Conservation (phyloP, 257 asterid genomes). For the Buddleja alternifolia region DNA sequence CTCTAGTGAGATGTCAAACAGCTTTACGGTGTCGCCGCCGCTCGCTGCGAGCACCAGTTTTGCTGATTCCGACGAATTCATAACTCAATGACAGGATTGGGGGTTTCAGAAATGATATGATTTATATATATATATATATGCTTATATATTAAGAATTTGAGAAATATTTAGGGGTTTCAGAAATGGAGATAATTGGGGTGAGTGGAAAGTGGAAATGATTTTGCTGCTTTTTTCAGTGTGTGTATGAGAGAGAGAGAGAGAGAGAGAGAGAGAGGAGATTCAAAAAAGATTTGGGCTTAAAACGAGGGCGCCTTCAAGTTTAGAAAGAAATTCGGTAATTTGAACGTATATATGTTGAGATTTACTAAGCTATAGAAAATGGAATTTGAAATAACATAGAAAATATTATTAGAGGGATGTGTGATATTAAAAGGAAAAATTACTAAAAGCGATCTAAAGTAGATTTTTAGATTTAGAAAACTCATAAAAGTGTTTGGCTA, state of each 20-base stretch:
- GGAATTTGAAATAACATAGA: no score
- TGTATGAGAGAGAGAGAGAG: constrained; percentile 14
- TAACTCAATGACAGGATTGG: constrained; percentile 13
- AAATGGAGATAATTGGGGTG: constrained; percentile 21
- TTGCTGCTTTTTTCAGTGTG: constrained; percentile 22
- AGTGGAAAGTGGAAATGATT: constrained; percentile 33
- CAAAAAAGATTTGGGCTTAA: constrained; percentile 28
- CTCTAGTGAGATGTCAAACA: constrained; percentile 85
- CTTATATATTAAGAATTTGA: no score
- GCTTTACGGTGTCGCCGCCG: constrained; percentile 94
- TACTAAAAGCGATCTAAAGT: no score
- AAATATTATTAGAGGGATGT: no score
- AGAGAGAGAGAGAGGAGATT: constrained; percentile 25
- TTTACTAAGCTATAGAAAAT: no score
- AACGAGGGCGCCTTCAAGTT: constrained; percentile 40
- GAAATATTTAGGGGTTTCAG: no score
- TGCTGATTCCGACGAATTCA: constrained; percentile 51
- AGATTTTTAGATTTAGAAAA: no score
- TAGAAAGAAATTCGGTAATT: no score
- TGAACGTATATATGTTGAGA: no score
- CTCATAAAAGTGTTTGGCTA: no score
- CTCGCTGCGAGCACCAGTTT: constrained; percentile 70
- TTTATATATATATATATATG: no score
- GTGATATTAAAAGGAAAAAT: no score
- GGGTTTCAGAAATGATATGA: not conserved